These are phyloP conservation scores for Penicillium longicatenatum DNA, from an alignment of 495 filamentous ascomycete genomes.

Conservation along the genomic window DNA sequence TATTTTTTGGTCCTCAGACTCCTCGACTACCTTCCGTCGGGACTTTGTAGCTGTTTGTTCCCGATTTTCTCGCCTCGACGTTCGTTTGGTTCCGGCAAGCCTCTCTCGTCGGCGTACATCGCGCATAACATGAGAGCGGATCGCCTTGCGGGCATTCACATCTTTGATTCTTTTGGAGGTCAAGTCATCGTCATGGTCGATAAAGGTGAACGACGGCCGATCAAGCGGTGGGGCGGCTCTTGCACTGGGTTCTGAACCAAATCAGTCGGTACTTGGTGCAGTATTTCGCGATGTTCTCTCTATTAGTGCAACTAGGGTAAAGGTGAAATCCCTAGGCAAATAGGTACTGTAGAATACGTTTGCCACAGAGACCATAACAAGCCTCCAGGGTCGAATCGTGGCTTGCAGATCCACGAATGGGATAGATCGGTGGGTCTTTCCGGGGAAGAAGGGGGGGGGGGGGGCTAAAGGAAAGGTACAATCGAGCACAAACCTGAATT, in stretches of 20 bases:
- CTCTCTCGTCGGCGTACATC: slow-evolving; percentile 42
- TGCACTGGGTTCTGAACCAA: slow-evolving; percentile 16
- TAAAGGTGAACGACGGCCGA: slow-evolving; percentile 39
- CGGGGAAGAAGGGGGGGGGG: background rate
- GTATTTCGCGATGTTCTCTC: background rate
- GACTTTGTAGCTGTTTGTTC: slow-evolving; percentile 9
- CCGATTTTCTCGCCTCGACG: slow-evolving; percentile 30
- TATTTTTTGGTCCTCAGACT: slow-evolving; percentile 15
- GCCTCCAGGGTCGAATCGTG: background rate
- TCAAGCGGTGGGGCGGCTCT: slow-evolving; percentile 24
- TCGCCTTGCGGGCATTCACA: slow-evolving; percentile 39
- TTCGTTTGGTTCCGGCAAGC: slow-evolving; percentile 36
- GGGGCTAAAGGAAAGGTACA: slow-evolving; percentile 1
- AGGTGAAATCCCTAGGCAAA: background rate
- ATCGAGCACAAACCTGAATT: slow-evolving; percentile 33
- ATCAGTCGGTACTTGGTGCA: background rate
- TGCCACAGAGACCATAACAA: background rate
- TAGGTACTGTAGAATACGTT: background rate
- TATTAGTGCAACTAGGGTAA: background rate
- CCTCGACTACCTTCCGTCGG: slow-evolving; percentile 1
- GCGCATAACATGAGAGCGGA: slow-evolving; percentile 44
- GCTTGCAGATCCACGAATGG: slow-evolving; percentile 4
- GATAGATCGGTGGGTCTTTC: slow-evolving; percentile 6
- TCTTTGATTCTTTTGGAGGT: slow-evolving; percentile 40
- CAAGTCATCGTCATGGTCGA: slow-evolving; percentile 42